Evolutionary conservation across 2,329 filamentous ascomycete genomes (phyloP).

Genomic region (Dactylella cylindrospora): DNA sequence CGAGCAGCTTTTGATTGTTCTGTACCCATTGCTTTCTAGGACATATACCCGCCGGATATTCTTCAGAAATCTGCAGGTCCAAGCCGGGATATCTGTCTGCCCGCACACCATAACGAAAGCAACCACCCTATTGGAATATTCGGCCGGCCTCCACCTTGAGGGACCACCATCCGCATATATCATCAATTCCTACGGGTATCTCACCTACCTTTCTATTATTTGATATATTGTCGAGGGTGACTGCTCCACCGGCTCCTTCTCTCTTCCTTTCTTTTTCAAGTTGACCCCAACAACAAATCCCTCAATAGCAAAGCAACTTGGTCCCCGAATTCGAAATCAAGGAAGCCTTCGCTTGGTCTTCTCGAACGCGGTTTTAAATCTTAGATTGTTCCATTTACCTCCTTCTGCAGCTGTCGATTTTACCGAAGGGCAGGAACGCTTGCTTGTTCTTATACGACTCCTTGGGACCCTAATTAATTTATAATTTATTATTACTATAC

Average conservation of each 20-base stretch:
- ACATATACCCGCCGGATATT: constrained; percentile 45
- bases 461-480: neutral
- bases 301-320: constrained; percentile 16
- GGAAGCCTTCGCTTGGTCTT: neutral
- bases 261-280: neutral
- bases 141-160: neutral
- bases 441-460: neutral
- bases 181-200: neutral
- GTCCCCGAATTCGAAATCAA: constrained; percentile 6
- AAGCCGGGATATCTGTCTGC: constrained; percentile 45
- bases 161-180: neutral
- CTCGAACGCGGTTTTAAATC: neutral
- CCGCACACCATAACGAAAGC: constrained; percentile 26
- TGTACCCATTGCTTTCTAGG: too few species aligned
- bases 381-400: neutral
- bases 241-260: neutral
- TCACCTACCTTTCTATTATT: neutral
- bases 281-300: constrained; percentile 32
- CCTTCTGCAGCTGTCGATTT: neutral
- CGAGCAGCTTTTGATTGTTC: too few species aligned
- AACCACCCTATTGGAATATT: constrained; percentile 1
- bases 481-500: too few species aligned
- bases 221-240: too few species aligned
- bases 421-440: neutral
- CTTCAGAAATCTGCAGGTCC: constrained; percentile 44